Base-by-base conservation (phyloP, 148 eudicot species). In the Rhododendron kiyosumense region DNA sequence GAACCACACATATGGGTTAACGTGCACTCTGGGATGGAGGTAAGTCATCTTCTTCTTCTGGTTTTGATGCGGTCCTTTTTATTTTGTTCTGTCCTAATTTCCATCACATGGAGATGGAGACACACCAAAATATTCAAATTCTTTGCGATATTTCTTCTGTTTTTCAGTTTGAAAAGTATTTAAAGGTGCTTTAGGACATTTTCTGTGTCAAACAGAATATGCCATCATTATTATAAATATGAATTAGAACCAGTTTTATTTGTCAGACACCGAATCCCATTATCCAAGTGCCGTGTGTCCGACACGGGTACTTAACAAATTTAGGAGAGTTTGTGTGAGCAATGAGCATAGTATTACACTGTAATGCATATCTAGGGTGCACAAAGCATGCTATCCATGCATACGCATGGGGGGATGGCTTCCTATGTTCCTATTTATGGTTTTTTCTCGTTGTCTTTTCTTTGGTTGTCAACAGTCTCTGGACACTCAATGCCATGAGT, bases 11-110 rank as follows among this genome's bases (percentile, higher is more conserved):
- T 96, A 86, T 96, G 98, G 99, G 91, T 96, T 85, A 96, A 95
- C 89, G 98, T 96, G 91, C 99, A 96, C 88, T 96, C 98, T 86
- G 99, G 99, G 81, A 96, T 95, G 98, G 98, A 96, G 93, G 99
- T 93, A 88, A 84, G 84, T 67, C 26, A 41, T 45, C 48, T 7
- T 28, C 38, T 36, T 36, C 8, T 46, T n/a, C 54, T 76, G 61
- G 43, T 24, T 51, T n/a, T 49, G 52, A n/a, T n/a, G 71, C 12
- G 13, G 11, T 24, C 28, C 14, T 65, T 12, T 18, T 20, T 22
- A 52, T 84, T 59, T 10, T 52, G 24, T 78, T 20, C 36, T 17
- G 13, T 34, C 24, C 54, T 63, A 41, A 17, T 36, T 75, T 38
- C 12, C 12, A 75, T 18, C 24, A 18, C 46, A 30, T 14, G 36